phyloP scores from a whole-genome alignment of 257 asterid species.

The Echium plantagineum region DNA sequence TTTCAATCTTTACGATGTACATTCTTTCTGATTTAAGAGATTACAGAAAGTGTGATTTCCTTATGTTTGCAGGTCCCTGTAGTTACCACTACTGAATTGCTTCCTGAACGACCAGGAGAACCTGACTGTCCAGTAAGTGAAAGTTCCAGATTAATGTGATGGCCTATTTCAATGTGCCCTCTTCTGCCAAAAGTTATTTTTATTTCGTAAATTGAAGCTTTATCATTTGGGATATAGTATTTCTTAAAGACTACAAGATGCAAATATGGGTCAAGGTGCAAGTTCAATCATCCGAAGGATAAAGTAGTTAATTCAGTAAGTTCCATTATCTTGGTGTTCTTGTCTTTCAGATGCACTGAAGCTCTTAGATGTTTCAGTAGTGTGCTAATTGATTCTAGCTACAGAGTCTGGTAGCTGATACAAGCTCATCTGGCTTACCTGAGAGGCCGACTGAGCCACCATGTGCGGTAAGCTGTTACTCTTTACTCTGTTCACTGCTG shows the following conservation, averaged over 20 bases:
- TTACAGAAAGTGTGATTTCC: conserved; percentile 10
- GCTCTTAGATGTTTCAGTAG: conserved; percentile 8
- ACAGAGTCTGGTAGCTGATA: conserved; percentile 49
- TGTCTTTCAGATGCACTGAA: conserved; percentile 7
- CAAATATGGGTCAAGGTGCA: conserved; percentile 82
- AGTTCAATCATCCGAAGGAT: conserved; percentile 89
- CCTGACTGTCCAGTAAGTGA: conserved; percentile 93
- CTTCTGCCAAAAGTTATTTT: not conserved
- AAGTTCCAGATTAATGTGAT: not conserved
- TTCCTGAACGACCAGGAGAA: conserved; percentile 86
- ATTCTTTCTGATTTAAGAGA: not conserved
- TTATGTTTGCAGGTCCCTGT: conserved; percentile 57
- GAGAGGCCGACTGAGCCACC: conserved; percentile 92
- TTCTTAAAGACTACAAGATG: conserved; percentile 86
- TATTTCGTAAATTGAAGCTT: not conserved
- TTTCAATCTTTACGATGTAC: no score
- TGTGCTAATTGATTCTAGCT: conserved; percentile 22
- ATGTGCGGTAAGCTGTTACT: conserved; percentile 61
- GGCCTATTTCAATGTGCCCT: not conserved
- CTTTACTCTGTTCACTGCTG: conserved; percentile 16
- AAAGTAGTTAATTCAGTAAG: conserved; percentile 35
- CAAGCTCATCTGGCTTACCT: conserved; percentile 48
- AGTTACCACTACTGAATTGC: conserved; percentile 37
- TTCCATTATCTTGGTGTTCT: conserved; percentile 11
- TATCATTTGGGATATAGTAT: conserved; percentile 37